Base-by-base conservation (phyloP, 2,329 filamentous ascomycete genomes). In the Raffaelea ambrosiae region DNA sequence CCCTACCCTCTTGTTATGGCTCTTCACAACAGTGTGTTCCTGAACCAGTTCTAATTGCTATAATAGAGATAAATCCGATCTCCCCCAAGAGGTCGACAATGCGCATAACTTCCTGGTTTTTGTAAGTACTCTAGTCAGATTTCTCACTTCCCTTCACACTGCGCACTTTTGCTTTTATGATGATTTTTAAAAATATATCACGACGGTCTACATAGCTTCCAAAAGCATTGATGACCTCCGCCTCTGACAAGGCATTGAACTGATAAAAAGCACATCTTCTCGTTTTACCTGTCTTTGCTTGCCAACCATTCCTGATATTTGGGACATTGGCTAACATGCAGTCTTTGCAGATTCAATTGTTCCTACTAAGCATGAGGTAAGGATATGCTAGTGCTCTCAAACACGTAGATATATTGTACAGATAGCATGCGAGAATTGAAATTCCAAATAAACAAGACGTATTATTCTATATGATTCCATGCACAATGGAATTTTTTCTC, bases 161-260 rank as follows among this genome's bases (percentile, higher is more conserved):
- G n/a, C n/a, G n/a, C n/a, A 41, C 46, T 53, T 57, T 54, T 51
- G 52, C 59, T 74, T 65, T 68, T 54, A 83, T 83, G 81, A 86
- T 86, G 82, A 85, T 79, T 75, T 72, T 48, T 66, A 58, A 66
- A 33, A 73, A 68, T 74, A 77, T 55, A 55, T 55, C 84, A 88
- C 84, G 84, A 88, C 84, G 84, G 84, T 88, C 84, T 84, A 84
- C 84, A 84, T 86, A 88, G 81, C 68, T 77, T 66, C 35, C 35
- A 38, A 29, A 69, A 70, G 78, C 76, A 70, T 84, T 88, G 84
- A 87, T 86, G 84, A 88, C 72, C 82, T 71, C 69, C 48, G 82
- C 83, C 83, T 81, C 71, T 86, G 83, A 87, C 83, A 82, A 72
- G 83, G 83, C 82, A 61, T 55, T 44, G 48, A 47, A 20, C 53